Base-by-base conservation (phyloP, 257 asterid species). In the Rauvolfia tetraphylla region DNA sequence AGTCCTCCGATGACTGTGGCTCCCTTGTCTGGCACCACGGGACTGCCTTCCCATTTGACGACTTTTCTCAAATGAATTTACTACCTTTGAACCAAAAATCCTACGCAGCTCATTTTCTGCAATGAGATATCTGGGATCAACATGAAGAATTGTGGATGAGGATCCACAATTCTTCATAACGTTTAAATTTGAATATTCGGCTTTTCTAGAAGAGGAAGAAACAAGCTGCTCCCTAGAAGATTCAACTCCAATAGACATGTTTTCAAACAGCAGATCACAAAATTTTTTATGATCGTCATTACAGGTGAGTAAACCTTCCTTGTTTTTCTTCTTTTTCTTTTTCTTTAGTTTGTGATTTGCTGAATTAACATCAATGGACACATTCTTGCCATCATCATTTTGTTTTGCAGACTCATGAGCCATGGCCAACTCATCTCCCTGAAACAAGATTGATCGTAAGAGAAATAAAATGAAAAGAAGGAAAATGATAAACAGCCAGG, bases 81-180 rank as follows among this genome's bases (percentile, higher is more conserved):
- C 98, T 69, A 95, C 98, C 84, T 78, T 87, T 68, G 96, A 86
- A 80, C 98, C 98, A 81, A 95, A 95, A 77, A 95, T 95, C 84
- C 97, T 89, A 67, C 96, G 88, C 75, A 95, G 76, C 88, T 95
- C 98, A 84, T 90, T 95, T 78, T 95, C 98, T 13, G 97, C 97
- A 85, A 83, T 87, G 14, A 95, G 96, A 85, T 84, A 89, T 79
- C 89, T 89, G 72, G 96, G 98, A 78, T 95, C 95, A 69, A 95
- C 88, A 81, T 83, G 90, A 72, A 95, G 83, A 79, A 91, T 79
- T 38, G 89, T 81, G 51, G 87, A 81, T 41, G 89, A 82, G 51
- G 87, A 81, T 41, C 82, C 83, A 72, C 48, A 62, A 51, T 84
- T 88, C 80, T 81, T 86, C 79, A 71, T 79, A 82, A 73, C 65